phyloP scores from a whole-genome alignment of 2,329 filamentous ascomycete genomes.

The Curvularia sp. region DNA sequence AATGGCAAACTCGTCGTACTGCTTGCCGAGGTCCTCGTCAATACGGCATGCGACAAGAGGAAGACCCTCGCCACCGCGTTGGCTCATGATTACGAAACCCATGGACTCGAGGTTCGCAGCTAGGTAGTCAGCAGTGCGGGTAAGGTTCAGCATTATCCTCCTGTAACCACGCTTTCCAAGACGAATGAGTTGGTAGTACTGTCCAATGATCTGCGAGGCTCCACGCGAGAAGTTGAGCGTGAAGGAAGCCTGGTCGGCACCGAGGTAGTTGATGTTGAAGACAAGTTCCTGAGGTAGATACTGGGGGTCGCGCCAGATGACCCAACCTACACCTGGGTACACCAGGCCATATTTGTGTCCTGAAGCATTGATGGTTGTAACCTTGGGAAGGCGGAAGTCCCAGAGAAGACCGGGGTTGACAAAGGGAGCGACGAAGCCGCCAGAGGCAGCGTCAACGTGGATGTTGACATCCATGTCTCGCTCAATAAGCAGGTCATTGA shows the following conservation, averaged over 20 bases:
- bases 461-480: conserved; percentile 81
- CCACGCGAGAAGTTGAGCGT: conserved; percentile 98
- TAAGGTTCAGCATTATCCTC: conserved; percentile 93
- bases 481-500: conserved; percentile 85
- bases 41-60: conserved; percentile 91
- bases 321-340: conserved; percentile 94
- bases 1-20: conserved; percentile 62
- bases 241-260: conserved; percentile 93
- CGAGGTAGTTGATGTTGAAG: conserved; percentile 99
- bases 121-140: conserved; percentile 87
- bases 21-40: conserved; percentile 60
- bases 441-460: conserved; percentile 90
- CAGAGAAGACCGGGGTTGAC: conserved; percentile 82
- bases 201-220: conserved; percentile 90
- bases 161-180: conserved; percentile 92
- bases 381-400: conserved; percentile 90
- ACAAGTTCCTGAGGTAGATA: conserved; percentile 79
- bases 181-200: conserved; percentile 97
- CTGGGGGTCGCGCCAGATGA: conserved; percentile 82
- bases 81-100: conserved; percentile 88
- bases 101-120: conserved; percentile 73
- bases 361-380: conserved; percentile 92
- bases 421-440: conserved; percentile 93
- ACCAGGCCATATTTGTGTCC: conserved; percentile 83
- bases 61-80: conserved; percentile 77